Conservation (phyloP, 208 protist genomes). For the Trypanosoma congolense region DNA sequence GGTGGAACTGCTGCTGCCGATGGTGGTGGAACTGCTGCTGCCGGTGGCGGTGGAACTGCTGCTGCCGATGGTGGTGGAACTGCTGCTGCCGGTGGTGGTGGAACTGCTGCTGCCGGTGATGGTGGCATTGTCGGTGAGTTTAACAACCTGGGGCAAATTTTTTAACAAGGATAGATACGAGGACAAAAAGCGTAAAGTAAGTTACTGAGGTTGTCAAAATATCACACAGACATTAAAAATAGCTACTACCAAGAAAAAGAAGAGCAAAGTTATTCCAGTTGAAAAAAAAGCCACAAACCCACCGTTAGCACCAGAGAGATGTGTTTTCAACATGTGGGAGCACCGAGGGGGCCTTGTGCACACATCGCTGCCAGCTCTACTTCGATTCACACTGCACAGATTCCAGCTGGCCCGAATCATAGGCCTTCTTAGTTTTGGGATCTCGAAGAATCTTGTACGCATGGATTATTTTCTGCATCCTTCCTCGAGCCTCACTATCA, state of each 20-base stretch:
- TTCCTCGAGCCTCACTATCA: constrained; percentile 40
- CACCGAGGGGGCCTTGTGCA: too few relatives aligned
- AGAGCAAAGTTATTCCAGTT: too few relatives aligned
- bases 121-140: neutral
- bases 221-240: too few relatives aligned
- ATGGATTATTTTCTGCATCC: constrained; percentile 78
- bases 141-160: too few relatives aligned
- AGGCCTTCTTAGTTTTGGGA: constrained; percentile 58
- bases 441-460: constrained; percentile 83
- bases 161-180: too few relatives aligned
- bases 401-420: constrained; percentile 67
- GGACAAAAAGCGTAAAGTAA: too few relatives aligned
- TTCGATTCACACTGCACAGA: constrained; percentile 10
- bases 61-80: neutral
- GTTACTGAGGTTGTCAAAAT: too few relatives aligned
- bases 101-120: neutral
- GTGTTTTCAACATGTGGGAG: too few relatives aligned
- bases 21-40: constrained; percentile 18
- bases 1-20: constrained; percentile 9
- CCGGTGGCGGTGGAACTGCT: constrained; percentile 13
- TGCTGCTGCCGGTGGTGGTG: neutral
- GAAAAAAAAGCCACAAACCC: too few relatives aligned
- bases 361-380: too few relatives aligned
- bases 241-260: too few relatives aligned
- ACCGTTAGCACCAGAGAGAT: too few relatives aligned